Conservation (phyloP, 2,329 filamentous ascomycete species). For the Westerdykella aurantiaca region DNA sequence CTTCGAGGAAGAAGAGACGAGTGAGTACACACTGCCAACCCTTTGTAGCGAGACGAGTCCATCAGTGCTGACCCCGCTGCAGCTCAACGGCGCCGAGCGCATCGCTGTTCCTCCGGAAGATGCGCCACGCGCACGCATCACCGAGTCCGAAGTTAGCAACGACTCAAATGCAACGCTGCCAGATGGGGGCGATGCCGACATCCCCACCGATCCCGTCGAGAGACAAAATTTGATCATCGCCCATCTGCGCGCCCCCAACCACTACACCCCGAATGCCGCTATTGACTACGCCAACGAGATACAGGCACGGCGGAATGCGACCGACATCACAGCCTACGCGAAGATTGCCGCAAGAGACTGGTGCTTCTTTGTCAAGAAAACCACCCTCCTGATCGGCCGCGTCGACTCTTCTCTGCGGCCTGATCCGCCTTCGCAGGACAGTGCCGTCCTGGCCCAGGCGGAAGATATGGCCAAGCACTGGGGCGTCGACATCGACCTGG, state of each 20-base stretch:
- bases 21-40: constrained; percentile 22
- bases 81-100: constrained; percentile 34
- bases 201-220: constrained; percentile 27
- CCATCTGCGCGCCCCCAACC: constrained; percentile 39
- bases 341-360: constrained; percentile 77
- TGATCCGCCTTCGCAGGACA: constrained; percentile 24
- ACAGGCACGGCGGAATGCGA: constrained; percentile 40
- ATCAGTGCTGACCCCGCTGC: constrained; percentile 12
- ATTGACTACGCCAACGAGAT: constrained; percentile 52
- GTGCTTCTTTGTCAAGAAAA: constrained; percentile 75
- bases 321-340: constrained; percentile 59
- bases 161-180: constrained; percentile 37
- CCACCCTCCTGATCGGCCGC: constrained; percentile 71
- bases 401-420: constrained; percentile 29
- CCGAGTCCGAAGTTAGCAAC: constrained; percentile 39
- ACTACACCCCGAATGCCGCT: constrained; percentile 50
- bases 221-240: constrained; percentile 35
- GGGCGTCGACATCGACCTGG: constrained; percentile 76
- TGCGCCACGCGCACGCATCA: constrained; percentile 26
- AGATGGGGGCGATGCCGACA: constrained; percentile 28
- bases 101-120: constrained; percentile 16
- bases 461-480: constrained; percentile 33
- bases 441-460: constrained; percentile 19
- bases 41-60: not conserved
- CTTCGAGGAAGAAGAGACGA: constrained; percentile 45